Conservation (phyloP, 257 asterid species). For the Solanum chiquidenum region DNA sequence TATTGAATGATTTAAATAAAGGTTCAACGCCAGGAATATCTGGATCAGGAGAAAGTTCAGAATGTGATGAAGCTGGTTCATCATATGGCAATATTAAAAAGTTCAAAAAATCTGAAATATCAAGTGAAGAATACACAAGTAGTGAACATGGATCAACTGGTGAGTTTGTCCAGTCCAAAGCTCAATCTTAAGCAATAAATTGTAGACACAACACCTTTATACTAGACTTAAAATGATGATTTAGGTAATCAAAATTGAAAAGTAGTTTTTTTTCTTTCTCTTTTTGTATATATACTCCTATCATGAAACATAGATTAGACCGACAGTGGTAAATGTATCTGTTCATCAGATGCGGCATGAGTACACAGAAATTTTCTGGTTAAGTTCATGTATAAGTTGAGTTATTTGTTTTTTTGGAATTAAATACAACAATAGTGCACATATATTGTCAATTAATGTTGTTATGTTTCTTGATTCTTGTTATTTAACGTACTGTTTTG, state of each 20-base stretch:
- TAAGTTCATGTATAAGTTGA: neutral
- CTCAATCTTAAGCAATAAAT: neutral
- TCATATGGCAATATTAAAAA: neutral
- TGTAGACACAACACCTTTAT: neutral
- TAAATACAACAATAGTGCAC: neutral
- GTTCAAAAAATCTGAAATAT: neutral
- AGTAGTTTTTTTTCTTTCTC: neutral
- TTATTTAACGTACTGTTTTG: neutral
- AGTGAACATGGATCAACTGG: neutral
- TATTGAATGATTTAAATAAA: constrained; percentile 54
- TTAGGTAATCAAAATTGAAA: neutral
- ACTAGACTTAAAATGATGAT: neutral
- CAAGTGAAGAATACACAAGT: neutral
- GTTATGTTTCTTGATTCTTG: neutral
- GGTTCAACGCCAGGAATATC: constrained; percentile 22
- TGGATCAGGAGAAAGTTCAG: constrained; percentile 2
- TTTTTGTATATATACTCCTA: neutral
- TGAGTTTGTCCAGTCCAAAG: neutral
- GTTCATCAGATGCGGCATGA: neutral
- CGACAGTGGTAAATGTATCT: neutral
- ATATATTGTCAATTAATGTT: neutral
- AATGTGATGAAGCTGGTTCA: neutral
- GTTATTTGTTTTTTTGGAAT: neutral
- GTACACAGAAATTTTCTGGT: neutral
- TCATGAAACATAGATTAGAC: neutral